phyloP scores from a whole-genome alignment of 495 filamentous ascomycete species.

The Aspergillus funiculosus region DNA sequence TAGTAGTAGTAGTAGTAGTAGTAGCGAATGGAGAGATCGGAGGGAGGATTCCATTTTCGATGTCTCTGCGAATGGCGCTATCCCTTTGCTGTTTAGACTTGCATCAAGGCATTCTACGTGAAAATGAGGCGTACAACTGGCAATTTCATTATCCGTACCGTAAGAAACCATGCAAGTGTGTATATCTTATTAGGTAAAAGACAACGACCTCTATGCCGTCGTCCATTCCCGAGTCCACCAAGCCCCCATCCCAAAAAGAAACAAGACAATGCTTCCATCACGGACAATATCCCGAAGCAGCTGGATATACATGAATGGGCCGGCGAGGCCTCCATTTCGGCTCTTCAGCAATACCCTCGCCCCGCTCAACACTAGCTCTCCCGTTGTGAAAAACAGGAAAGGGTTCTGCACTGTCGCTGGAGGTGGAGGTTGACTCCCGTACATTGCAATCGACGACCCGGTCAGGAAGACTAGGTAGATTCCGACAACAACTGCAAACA shows the following conservation, averaged over 20 bases:
- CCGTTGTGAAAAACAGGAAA: conserved; percentile 78
- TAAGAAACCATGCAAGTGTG: not conserved
- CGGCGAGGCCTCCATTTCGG: conserved; percentile 43
- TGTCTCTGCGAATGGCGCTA: no score
- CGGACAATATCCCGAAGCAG: conserved; percentile 52
- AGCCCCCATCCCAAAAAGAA: conserved; percentile 65
- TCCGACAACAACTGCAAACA: conserved; percentile 65
- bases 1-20: no score
- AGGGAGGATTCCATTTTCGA: no score
- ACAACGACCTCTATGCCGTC: not conserved
- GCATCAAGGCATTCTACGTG: no score
- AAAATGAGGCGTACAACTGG: no score
- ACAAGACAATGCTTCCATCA: conserved; percentile 71
- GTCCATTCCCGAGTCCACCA: conserved; percentile 54
- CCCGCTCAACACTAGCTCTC: conserved; percentile 66
- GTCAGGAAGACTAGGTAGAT: conserved; percentile 55
- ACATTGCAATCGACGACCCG: conserved; percentile 33
- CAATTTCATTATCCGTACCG: no score
- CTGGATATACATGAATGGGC: conserved; percentile 46
- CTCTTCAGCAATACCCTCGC: conserved; percentile 56
- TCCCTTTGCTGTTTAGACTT: no score
- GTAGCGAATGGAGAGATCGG: no score
- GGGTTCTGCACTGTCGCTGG: conserved; percentile 60
- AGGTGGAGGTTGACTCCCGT: conserved; percentile 47
- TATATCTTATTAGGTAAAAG: not conserved